Percentiles rank a stretch among this genome's conserved stretches.
These are phyloP conservation scores for Arthromyces matolae DNA, from an alignment of 768 basidiomycete species.

Conservation along the genomic window DNA sequence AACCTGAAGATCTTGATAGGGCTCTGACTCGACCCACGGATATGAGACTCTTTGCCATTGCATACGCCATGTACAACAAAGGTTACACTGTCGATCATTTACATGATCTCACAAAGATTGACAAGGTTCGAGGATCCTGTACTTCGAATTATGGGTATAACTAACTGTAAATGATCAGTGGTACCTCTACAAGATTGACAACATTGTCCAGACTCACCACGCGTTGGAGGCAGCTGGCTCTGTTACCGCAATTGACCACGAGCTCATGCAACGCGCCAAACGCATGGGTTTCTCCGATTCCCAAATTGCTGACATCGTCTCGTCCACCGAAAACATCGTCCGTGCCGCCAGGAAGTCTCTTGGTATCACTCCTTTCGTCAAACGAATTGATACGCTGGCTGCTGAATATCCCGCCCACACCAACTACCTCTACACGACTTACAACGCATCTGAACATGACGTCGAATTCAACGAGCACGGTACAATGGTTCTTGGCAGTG, in stretches of 20 bases:
- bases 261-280: constrained; percentile 86
- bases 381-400: constrained; percentile 97
- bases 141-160: not conserved
- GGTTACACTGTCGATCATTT: constrained; percentile 86
- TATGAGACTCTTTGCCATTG: constrained; percentile 94
- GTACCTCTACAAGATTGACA: constrained; percentile 99
- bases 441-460: constrained; percentile 95
- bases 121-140: constrained; percentile 57
- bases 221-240: constrained; percentile 67
- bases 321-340: constrained; percentile 69
- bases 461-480: constrained; percentile 94
- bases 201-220: constrained; percentile 88
- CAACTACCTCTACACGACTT: constrained; percentile 99
- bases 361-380: constrained; percentile 93
- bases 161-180: constrained; percentile 47
- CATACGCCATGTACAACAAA: constrained; percentile 95
- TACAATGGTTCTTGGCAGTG: constrained; percentile 98
- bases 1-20: constrained; percentile 79
- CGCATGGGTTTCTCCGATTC: constrained; percentile 92
- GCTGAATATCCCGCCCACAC: constrained; percentile 99
- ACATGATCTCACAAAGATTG: constrained; percentile 95
- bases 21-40: constrained; percentile 86
- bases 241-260: constrained; percentile 63
- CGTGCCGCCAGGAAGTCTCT: constrained; percentile 84
- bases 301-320: constrained; percentile 84